These are phyloP conservation scores for Inosperma sp. DNA, from an alignment of 768 basidiomycete species.

Conservation along the genomic window DNA sequence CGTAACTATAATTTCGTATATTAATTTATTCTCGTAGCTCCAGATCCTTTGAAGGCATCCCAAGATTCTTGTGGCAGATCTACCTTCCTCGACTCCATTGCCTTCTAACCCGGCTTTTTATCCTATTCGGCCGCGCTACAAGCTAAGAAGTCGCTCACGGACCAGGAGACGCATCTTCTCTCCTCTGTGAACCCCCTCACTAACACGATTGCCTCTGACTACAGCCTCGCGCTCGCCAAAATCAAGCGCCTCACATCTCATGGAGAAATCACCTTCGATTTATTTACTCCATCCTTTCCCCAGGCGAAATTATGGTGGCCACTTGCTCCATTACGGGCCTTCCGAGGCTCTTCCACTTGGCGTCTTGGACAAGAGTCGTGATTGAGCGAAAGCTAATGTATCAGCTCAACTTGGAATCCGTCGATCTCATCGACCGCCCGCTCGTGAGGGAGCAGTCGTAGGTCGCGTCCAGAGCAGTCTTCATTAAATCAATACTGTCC, in stretches of 20 bases:
- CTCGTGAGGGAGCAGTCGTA: conserved; percentile 33
- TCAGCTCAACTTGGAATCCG: conserved; percentile 45
- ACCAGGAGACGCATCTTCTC: conserved; percentile 40
- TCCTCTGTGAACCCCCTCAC: conserved; percentile 48
- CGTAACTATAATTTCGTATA: background rate
- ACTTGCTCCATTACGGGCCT: conserved; percentile 51
- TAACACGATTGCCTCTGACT: conserved; percentile 45
- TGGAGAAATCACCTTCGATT: conserved; percentile 55
- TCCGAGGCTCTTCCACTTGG: conserved; percentile 46
- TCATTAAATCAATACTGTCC: conserved; percentile 42
- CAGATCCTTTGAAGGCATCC: conserved; percentile 1
- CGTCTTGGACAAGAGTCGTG: conserved; percentile 33
- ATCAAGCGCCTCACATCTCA: conserved; percentile 47
- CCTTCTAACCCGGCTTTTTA: conserved; percentile 45
- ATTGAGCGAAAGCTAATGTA: conserved; percentile 37
- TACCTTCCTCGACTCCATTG: conserved; percentile 61
- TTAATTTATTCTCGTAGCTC: background rate
- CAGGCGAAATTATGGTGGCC: conserved; percentile 46
- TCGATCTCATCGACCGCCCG: conserved; percentile 45
- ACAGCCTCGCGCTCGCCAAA: conserved; percentile 42
- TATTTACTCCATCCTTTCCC: conserved; percentile 52
- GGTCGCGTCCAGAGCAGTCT: conserved; percentile 39
- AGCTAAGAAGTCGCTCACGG: conserved; percentile 34
- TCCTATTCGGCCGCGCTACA: conserved; percentile 39
- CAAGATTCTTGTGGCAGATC: conserved; percentile 43